Conservation (phyloP, 176 grass and related monocot genomes). For the Carex littledalei region DNA sequence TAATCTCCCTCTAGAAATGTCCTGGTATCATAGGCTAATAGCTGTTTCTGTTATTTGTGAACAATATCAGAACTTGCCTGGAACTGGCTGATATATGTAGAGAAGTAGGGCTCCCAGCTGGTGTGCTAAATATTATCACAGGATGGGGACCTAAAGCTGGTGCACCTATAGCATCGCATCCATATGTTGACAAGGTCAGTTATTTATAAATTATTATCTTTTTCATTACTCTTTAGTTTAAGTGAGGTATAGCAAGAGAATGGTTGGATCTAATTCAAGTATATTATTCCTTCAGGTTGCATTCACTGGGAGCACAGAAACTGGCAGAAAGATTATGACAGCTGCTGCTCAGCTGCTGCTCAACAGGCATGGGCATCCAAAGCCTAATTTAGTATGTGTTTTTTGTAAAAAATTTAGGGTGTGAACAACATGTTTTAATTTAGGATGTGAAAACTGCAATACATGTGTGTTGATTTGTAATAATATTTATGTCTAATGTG, state of each 20-base stretch:
- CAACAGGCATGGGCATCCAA: no score
- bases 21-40: slow-evolving; percentile 4
- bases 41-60: not conserved
- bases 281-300: not conserved
- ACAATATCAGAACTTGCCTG: slow-evolving; percentile 81
- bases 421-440: no score
- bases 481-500: no score
- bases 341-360: slow-evolving; percentile 52
- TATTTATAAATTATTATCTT: not conserved
- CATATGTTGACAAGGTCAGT: slow-evolving; percentile 75
- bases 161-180: slow-evolving; percentile 89
- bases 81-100: slow-evolving; percentile 91
- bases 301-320: fast-evolving
- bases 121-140: slow-evolving; percentile 83
- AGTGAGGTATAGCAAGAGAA: not conserved
- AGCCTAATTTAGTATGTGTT: no score
- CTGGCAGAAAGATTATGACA: not conserved
- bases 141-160: slow-evolving; percentile 91
- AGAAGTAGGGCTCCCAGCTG: slow-evolving; percentile 83
- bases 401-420: no score
- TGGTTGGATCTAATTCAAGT: slow-evolving; percentile 9
- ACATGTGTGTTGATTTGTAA: no score
- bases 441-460: no score
- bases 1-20: not conserved
- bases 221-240: not conserved